Base-by-base conservation (phyloP, 1,284 basidiomycete species). In the Kalmanozyma brasiliensis region DNA sequence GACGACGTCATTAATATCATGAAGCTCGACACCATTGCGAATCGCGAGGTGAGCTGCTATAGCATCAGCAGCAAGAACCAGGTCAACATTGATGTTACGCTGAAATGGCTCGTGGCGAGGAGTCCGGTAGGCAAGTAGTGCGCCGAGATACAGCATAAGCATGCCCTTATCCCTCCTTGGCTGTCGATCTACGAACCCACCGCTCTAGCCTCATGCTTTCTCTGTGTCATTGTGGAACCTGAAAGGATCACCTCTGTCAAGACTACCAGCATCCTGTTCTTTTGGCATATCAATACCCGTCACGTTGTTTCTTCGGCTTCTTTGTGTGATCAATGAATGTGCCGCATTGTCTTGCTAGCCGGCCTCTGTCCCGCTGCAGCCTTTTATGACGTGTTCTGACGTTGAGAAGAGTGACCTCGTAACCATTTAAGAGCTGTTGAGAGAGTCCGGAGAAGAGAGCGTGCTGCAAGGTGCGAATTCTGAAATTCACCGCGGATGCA, bases 11-110 rank as follows among this genome's bases (percentile, higher is more conserved):
- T 98, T 60, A 86, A 86, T 34, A 87, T 88, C 52, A 85, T 98
- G 92, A 92, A 66, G 36, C 44, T 76, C 22, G 57, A 67, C 30
- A 60, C 63, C 6, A 91, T 96, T 35, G 86, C 87, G n/a, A 89
- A 90, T 49, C 84, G 93, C 44, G 76, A 56, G 53, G 60, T 65
- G 2, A 73, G 52, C 30, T 49, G 58, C 55, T 72, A 44, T 59
- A 92, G 91, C 91, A 72, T 75, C 40, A 74, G 90, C 76, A 91
- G 82, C 91, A 94, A 94, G 84, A 93, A 89, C 71, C 91, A 93
- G 83, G 91, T 94, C 81, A 96, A 96, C 79, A 85, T 97, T 49
- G 85, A 86, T 69, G 84, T 86, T 29, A 85, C 86, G 1, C 68
- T 87, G 16, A 82, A 84, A 22, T 87, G 86, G 86, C 78, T 86